Percentiles rank a stretch among this genome's conserved stretches.
Evolutionary conservation across 441 rosid genomes (phyloP).

Genomic region (Rhodomyrtus psidioides): DNA sequence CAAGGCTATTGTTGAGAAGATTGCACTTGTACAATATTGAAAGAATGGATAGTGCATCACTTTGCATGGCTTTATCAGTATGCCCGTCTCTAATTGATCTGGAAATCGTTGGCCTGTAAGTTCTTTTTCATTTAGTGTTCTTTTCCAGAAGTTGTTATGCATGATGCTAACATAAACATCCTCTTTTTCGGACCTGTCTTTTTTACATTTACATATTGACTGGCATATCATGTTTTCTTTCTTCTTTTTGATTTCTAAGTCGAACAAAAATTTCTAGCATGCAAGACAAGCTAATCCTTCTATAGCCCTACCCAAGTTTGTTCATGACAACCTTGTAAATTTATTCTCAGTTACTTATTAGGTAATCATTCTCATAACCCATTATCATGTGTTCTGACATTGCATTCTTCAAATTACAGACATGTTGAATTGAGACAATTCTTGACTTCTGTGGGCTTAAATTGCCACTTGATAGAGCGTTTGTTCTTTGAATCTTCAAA

Average conservation of each 20-base stretch:
- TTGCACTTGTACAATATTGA: conserved; percentile 69
- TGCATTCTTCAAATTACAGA: conserved; percentile 14
- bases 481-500: conserved; percentile 55
- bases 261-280: neutral
- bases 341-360: neutral
- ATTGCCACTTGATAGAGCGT: conserved; percentile 65
- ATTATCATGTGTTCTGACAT: conserved; percentile 1
- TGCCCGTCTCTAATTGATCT: conserved; percentile 70
- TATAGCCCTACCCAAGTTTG: neutral
- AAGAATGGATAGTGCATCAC: conserved; percentile 43
- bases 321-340: neutral
- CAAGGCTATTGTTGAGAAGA: conserved; percentile 62
- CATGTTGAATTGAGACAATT: conserved; percentile 56
- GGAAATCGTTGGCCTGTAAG: conserved; percentile 86
- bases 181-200: neutral
- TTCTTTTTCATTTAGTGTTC: conserved; percentile 6
- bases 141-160: neutral
- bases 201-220: neutral
- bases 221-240: neutral
- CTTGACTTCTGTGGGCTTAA: conserved; percentile 47
- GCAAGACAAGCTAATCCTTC: neutral
- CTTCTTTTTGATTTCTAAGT: neutral
- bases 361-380: neutral
- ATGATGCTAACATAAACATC: neutral
- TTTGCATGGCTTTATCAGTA: conserved; percentile 49